Base-by-base conservation (phyloP, 2,329 filamentous ascomycete genomes). In the Clonostachys rosea region DNA sequence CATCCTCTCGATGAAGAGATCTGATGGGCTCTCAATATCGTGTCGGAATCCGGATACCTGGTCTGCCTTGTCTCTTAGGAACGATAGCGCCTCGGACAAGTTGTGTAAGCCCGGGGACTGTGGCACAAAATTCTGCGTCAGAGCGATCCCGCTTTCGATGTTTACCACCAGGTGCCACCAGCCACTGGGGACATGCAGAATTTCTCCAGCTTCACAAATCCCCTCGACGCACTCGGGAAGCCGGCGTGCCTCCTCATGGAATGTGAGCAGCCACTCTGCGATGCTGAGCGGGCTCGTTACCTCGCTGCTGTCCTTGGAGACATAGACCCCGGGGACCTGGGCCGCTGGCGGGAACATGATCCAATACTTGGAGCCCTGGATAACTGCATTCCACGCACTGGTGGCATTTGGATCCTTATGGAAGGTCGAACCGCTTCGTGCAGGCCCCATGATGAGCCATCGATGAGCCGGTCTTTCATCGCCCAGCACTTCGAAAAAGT, bases 111-210 rank as follows among this genome's bases (percentile, higher is more conserved):
- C 64, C 5, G 64, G 62, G 5, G 82, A 83, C 51, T 72, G 71
- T 37, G 94, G 91, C 12, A 97, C 89, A 61, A 97, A 96, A 62
- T 97, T 97, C 63, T 97, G 92, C 8, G 92, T 97, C 53, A 97
- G 77, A 5, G 92, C 94, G 52, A 97, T 87, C 40, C 88, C 87
- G 12, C 81, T 77, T 56, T 91, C 87, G 2, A 96, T 71, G 60
- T 97, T 97, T 42, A 97, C 84, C 10, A 97, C 94, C 34, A 97
- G 73, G 72, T 97, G 92, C 84, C 94, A 97, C 92, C 92, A 97
- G 6, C 92, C 91, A 45, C 86, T 91, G 0, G 94, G 92, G 6
- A 97, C 92, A 61, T 96, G 89, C 44, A 97, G 68, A 14, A 97
- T 85, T 65, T 97, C 94, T 3, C 92, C 92, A 40, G 84, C 81